Base-by-base conservation (phyloP, 257 asterid genomes). In the Rauvolfia tetraphylla region DNA sequence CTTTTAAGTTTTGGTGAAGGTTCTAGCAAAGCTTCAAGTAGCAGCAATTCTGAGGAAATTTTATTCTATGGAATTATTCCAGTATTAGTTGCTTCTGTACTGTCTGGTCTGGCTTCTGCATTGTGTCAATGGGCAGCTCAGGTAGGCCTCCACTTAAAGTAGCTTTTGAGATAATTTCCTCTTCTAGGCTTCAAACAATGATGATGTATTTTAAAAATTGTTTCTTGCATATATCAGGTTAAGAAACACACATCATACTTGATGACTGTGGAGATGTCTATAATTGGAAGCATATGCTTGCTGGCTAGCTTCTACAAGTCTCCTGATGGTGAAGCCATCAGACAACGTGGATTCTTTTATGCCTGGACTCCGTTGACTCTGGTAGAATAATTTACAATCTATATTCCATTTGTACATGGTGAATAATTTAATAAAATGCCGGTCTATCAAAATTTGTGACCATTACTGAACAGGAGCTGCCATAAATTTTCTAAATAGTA, bases 91-190 rank as follows among this genome's bases (percentile, higher is more conserved):
- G 99, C 98, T 76, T 95, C 99, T 65, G 91, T 93, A 46, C 97
- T 95, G 72, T 93, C 98, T 73, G 99, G 99, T 81, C 78, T 95
- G 85, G 99, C 98, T 81, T 95, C 98, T 79, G 89, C 99, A 53
- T 86, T 95, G 84, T 95, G 99, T 75, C 99, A 95, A 85, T 93
- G 99, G 99, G 97, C 99, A 65, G 85, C 96, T 81, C 99, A 95
- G 86, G 99, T 88, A 84, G 84, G 87, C 80, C 74, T 68, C 76
- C 57, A n/a, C 33, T 79, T 74, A 46, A 44, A 31, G 4, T 14
- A 46, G 25, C 48, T 78, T 76, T 65, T 78, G 75, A 54, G 59
- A 70, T 51, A 76, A 76, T 75, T 58, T 57, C 39, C 76, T 20
- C 71, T 70, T 41, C 71, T 57, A 67, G 54, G 7, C 17, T n/a